A percentile compares a stretch with the other conserved stretches of the same genome.
Evolutionary conservation across 139 green algal genomes (phyloP).

Genomic region (Chlorella sp.): DNA sequence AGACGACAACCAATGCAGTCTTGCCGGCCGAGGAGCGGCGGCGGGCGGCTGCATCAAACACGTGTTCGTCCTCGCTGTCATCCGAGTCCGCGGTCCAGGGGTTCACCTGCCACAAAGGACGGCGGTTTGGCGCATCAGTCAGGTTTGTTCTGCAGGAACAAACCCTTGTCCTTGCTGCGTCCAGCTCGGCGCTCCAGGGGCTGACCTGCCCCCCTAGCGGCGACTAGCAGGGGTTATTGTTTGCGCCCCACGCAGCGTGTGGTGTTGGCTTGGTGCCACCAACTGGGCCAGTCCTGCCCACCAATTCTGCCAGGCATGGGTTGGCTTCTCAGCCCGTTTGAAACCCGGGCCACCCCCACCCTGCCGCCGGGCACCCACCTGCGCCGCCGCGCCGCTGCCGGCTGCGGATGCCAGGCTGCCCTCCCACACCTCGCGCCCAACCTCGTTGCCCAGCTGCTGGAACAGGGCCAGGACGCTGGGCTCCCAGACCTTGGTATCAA

Average conservation of each 20-base stretch:
- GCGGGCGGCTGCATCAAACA: background rate
- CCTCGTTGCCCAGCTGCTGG: slow-evolving; percentile 62
- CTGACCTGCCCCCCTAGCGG: too few relatives aligned
- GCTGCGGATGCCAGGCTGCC: background rate
- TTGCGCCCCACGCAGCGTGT: too few relatives aligned
- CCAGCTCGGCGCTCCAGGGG: too few relatives aligned
- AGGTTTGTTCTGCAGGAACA: too few relatives aligned
- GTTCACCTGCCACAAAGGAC: slow-evolving; percentile 6
- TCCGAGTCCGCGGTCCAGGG: slow-evolving; percentile 20
- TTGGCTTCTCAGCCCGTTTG: too few relatives aligned
- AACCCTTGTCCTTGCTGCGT: too few relatives aligned
- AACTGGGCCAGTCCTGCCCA: too few relatives aligned
- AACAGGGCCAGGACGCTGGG: slow-evolving; percentile 62
- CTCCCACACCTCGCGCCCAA: slow-evolving; percentile 57
- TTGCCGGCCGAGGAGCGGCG: slow-evolving; percentile 1
- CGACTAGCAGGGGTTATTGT: too few relatives aligned
- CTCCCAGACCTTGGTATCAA: slow-evolving; percentile 80
- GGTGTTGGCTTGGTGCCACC: too few relatives aligned
- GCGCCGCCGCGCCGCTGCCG: background rate
- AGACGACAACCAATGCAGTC: background rate
- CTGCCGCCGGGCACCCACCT: background rate
- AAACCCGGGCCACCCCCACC: background rate
- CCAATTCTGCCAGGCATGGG: too few relatives aligned
- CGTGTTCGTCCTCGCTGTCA: slow-evolving; percentile 17
- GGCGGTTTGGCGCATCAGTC: too few relatives aligned